Evolutionary conservation across 495 filamentous ascomycete genomes (phyloP).

Genomic region (Collariella sp.): DNA sequence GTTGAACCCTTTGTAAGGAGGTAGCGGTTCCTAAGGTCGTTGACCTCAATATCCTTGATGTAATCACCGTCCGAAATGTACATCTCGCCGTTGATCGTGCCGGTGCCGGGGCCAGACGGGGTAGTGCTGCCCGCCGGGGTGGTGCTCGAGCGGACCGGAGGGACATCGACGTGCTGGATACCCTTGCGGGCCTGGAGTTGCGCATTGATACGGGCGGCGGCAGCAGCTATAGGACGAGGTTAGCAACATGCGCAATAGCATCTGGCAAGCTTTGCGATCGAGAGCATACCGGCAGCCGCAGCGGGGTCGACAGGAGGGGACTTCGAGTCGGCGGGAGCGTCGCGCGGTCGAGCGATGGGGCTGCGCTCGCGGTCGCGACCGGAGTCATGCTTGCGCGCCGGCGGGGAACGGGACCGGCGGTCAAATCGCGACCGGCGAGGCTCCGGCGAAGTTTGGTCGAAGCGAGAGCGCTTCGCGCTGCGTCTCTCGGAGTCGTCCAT

Average conservation of each 20-base stretch:
- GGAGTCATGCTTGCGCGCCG: conserved; percentile 46
- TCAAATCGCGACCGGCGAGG: conserved; percentile 72
- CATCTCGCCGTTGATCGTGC: conserved; percentile 67
- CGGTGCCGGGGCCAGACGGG: conserved; percentile 19
- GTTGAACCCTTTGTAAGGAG: conserved; percentile 95
- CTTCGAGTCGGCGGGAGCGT: conserved; percentile 41
- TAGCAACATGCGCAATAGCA: conserved; percentile 8
- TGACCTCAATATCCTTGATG: conserved; percentile 97
- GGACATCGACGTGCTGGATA: conserved; percentile 89
- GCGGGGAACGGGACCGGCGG: conserved; percentile 76
- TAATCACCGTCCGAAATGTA: conserved; percentile 94
- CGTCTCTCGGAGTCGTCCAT: conserved; percentile 80
- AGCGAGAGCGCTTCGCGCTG: conserved; percentile 73
- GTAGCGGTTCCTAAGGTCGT: conserved; percentile 94
- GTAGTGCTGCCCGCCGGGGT: conserved; percentile 17
- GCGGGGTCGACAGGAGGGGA: conserved; percentile 57
- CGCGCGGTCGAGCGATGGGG: conserved; percentile 53
- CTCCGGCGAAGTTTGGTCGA: conserved; percentile 80
- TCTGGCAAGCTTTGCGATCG: not conserved
- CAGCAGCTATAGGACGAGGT: conserved; percentile 55
- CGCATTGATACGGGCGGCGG: conserved; percentile 89
- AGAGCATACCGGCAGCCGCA: conserved; percentile 68
- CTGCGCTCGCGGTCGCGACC: conserved; percentile 76
- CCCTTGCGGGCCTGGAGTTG: conserved; percentile 87
- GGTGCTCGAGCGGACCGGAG: conserved; percentile 60